Percentiles rank a stretch among this genome's conserved stretches.
Evolutionary conservation across 805 yeast genomes (phyloP).

Genomic region (Lachancea thermotolerans): DNA sequence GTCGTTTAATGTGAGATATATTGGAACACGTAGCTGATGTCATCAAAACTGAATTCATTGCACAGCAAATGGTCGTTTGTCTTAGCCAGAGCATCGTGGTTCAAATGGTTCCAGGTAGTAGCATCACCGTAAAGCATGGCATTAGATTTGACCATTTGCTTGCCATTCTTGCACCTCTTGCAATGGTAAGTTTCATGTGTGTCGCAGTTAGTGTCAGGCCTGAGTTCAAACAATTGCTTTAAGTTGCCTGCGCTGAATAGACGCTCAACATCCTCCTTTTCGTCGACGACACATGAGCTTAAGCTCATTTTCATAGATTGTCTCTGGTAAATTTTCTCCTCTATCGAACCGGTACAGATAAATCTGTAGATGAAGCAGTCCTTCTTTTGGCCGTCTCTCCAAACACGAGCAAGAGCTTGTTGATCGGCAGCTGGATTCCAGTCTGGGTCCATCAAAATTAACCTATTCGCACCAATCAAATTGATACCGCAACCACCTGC

Average conservation of each 20-base stretch:
- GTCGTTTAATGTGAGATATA: conserved; percentile 66
- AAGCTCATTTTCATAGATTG: conserved; percentile 91
- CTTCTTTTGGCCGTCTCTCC: conserved; percentile 99
- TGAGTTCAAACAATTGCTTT: conserved; percentile 65
- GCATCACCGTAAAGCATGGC: conserved; percentile 98
- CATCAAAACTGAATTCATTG: conserved; percentile 63
- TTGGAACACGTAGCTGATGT: conserved; percentile 84
- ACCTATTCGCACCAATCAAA: conserved; percentile 89
- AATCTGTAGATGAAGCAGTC: conserved; percentile 93
- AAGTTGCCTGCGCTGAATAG: conserved; percentile 79
- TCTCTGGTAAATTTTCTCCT: conserved; percentile 91
- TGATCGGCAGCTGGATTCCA: conserved; percentile 99
- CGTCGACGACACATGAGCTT: conserved; percentile 95
- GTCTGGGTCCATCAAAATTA: conserved; percentile 82
- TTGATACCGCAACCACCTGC: conserved; percentile 99
- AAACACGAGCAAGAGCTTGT: conserved; percentile 94
- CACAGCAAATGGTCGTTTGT: conserved; percentile 74
- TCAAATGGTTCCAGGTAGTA: conserved; percentile 92
- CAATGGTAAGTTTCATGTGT: conserved; percentile 92
- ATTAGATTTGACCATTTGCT: conserved; percentile 57
- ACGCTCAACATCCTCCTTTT: conserved; percentile 90
- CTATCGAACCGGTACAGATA: conserved; percentile 90
- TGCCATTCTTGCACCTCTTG: conserved; percentile 62
- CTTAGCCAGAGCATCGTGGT: conserved; percentile 48
- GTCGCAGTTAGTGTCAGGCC: conserved; percentile 65